Evolutionary conservation across 2,329 filamentous ascomycete genomes (phyloP).

Genomic region (Zopfia rhizophila): DNA sequence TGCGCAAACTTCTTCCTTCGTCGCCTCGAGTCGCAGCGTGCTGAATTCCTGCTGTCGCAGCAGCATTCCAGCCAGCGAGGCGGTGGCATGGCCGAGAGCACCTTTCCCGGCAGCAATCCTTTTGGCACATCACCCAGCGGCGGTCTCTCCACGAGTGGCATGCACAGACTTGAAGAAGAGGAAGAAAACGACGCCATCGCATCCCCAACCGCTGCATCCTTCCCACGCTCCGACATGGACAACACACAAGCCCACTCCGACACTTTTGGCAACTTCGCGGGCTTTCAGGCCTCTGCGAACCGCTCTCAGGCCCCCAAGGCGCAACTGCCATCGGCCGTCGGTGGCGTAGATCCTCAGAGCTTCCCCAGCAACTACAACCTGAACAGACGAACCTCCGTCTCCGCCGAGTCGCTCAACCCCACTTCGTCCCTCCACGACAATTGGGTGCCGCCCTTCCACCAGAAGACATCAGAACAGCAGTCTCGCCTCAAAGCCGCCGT

Average conservation of each 20-base stretch:
- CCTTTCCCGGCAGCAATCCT: constrained; percentile 82
- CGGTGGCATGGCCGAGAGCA: constrained; percentile 74
- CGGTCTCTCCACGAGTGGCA: constrained; percentile 59
- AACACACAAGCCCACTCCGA: constrained; percentile 51
- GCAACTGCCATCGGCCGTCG: constrained; percentile 56
- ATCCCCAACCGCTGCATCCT: constrained; percentile 72
- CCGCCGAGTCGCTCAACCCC: constrained; percentile 94
- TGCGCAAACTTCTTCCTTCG: constrained; percentile 74
- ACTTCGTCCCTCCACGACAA: constrained; percentile 84
- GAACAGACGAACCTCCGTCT: constrained; percentile 92
- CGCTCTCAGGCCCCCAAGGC: constrained; percentile 45
- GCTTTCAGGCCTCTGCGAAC: constrained; percentile 45
- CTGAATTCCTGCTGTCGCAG: constrained; percentile 63
- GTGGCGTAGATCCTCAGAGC: constrained; percentile 68
- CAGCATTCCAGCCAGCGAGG: constrained; percentile 57
- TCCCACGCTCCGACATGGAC: constrained; percentile 54
- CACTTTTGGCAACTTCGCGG: constrained; percentile 50
- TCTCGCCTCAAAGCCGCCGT: constrained; percentile 83
- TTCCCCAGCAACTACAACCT: constrained; percentile 96
- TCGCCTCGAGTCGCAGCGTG: constrained; percentile 73
- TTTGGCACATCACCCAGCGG: constrained; percentile 66
- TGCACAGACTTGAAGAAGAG: constrained; percentile 78
- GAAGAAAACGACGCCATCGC: constrained; percentile 81
- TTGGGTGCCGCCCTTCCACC: constrained; percentile 87
- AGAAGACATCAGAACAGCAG: constrained; percentile 85